These are phyloP conservation scores for Tylopilus plumbeoviolaceoides DNA, from an alignment of 768 basidiomycete genomes.

Conservation along the genomic window DNA sequence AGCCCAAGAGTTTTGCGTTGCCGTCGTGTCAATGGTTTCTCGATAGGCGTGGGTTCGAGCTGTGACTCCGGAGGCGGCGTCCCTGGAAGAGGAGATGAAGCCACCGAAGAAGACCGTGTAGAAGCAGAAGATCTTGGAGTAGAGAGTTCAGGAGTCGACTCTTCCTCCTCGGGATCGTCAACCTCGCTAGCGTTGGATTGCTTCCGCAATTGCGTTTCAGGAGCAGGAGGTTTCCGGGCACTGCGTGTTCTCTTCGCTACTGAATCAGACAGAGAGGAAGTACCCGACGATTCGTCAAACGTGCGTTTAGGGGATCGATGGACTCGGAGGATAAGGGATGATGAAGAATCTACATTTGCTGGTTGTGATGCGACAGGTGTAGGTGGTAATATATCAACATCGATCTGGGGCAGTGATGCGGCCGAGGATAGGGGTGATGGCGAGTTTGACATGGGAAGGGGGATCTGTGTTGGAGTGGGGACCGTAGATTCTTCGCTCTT, in stretches of 20 bases:
- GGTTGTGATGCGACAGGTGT: conserved; percentile 22
- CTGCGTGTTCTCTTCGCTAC: conserved; percentile 35
- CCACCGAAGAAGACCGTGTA: conserved; percentile 29
- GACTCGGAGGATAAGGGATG: conserved; percentile 27
- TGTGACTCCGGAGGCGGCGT: conserved; percentile 30
- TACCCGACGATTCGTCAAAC: conserved; percentile 53
- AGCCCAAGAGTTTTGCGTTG: conserved; percentile 68
- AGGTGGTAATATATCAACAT: conserved; percentile 28
- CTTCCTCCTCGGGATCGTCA: conserved; percentile 30
- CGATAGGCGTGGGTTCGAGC: conserved; percentile 1
- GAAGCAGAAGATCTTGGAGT: conserved; percentile 32
- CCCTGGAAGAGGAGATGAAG: conserved; percentile 36
- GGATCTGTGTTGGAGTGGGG: conserved; percentile 31
- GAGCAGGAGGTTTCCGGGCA: conserved; percentile 21
- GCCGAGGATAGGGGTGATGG: conserved; percentile 31
- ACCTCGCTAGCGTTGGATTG: conserved; percentile 21
- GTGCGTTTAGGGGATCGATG: conserved; percentile 55
- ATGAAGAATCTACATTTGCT: conserved; percentile 8
- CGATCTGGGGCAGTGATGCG: conserved; percentile 22
- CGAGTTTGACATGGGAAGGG: conserved; percentile 38
- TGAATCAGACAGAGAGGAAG: conserved; percentile 35
- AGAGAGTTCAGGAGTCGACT: conserved; percentile 42
- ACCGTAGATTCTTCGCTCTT: conserved; percentile 20
- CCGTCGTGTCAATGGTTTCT: conserved; percentile 54
- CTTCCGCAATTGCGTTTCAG: conserved; percentile 10